These are phyloP conservation scores for Botrytis cinerea DNA, from an alignment of 2,329 filamentous ascomycete species.

Conservation along the genomic window DNA sequence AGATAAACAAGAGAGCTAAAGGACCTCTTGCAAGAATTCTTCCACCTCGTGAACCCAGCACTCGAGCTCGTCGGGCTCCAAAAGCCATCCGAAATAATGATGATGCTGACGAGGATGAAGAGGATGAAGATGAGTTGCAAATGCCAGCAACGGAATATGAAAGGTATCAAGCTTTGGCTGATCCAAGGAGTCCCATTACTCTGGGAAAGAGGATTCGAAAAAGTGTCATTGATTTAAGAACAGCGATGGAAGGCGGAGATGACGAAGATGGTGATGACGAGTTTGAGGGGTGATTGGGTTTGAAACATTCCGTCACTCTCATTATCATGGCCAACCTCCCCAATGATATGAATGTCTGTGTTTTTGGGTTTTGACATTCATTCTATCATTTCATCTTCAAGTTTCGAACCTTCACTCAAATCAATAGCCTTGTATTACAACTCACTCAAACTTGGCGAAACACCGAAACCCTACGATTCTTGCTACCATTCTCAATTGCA, in stretches of 20 bases:
- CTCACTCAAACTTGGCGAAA: not conserved
- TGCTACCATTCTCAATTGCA: not conserved
- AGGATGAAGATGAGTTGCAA: constrained; percentile 27
- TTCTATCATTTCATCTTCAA: not conserved
- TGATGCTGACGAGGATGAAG: constrained; percentile 28
- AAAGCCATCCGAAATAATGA: constrained; percentile 28
- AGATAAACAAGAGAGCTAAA: constrained; percentile 17
- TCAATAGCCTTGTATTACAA: not conserved
- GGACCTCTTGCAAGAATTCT: constrained; percentile 19
- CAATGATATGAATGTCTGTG: not conserved
- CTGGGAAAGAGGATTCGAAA: constrained; percentile 38
- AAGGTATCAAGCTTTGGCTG: constrained; percentile 35
- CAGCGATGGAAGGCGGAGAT: constrained; percentile 20
- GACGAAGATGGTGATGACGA: constrained; percentile 25
- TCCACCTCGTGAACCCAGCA: constrained; percentile 31
- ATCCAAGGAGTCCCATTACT: constrained; percentile 31
- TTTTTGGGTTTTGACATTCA: not conserved
- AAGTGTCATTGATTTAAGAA: constrained; percentile 23
- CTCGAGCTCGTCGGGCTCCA: constrained; percentile 32
- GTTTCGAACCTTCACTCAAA: not conserved
- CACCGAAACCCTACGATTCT: not conserved
- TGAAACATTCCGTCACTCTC: not conserved
- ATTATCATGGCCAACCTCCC: not conserved
- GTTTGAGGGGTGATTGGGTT: constrained; percentile 13
- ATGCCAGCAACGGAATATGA: constrained; percentile 39